These are phyloP conservation scores for Alternaria consortialis DNA, from an alignment of 2,329 filamentous ascomycete genomes.

Conservation along the genomic window DNA sequence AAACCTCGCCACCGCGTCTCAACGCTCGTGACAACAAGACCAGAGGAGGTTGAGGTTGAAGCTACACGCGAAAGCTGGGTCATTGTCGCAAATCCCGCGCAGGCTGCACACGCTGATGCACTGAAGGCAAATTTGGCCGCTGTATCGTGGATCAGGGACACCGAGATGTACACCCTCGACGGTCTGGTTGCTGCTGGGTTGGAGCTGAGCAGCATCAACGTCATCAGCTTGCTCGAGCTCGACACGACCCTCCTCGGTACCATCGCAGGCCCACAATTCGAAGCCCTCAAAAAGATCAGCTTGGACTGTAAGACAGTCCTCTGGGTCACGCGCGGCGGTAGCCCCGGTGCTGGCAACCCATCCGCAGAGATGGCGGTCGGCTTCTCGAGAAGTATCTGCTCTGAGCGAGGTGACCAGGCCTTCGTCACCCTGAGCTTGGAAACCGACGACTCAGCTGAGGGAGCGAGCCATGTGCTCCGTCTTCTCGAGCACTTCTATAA, in stretches of 20 bases:
- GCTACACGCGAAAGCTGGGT: slow-evolving; percentile 5
- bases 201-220: slow-evolving; percentile 8
- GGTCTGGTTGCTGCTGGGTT: slow-evolving; percentile 3
- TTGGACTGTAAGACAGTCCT: slow-evolving; percentile 13
- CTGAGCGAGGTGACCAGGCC: slow-evolving; percentile 11
- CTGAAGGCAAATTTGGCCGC: slow-evolving; percentile 8
- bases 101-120: slow-evolving; percentile 4
- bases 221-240: slow-evolving; percentile 20
- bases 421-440: slow-evolving; percentile 22
- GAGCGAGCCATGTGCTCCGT: neutral
- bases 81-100: slow-evolving; percentile 1
- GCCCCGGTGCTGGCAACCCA: slow-evolving; percentile 6
- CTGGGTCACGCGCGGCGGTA: slow-evolving; percentile 19
- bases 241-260: slow-evolving; percentile 15
- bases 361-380: slow-evolving; percentile 21
- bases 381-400: slow-evolving; percentile 19
- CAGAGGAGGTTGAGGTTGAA: slow-evolving; percentile 17
- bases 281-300: slow-evolving; percentile 10
- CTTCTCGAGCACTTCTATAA: slow-evolving; percentile 17
- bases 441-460: neutral
- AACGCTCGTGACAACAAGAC: slow-evolving; percentile 8
- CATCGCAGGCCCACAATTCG: slow-evolving; percentile 14
- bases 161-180: slow-evolving; percentile 11
- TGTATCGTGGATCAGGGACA: slow-evolving; percentile 10
- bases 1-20: slow-evolving; percentile 7